These are phyloP conservation scores for Fusarium subglutinans DNA, from an alignment of 2,329 filamentous ascomycete species.

Conservation along the genomic window DNA sequence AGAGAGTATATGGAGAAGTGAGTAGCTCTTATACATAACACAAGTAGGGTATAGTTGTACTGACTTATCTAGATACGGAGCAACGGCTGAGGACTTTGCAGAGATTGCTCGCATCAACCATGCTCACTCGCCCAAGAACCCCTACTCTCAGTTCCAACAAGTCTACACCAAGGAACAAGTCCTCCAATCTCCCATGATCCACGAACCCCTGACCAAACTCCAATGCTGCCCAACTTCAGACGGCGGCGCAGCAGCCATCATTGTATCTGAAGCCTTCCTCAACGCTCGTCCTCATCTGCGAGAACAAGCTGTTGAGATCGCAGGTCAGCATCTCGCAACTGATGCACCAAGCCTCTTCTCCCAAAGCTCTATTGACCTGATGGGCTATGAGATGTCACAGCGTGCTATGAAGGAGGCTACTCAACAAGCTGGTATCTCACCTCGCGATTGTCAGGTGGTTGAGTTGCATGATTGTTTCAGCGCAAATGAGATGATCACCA, in stretches of 20 bases:
- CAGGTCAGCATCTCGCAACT: conserved; percentile 87
- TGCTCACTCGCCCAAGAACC: conserved; percentile 88
- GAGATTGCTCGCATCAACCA: conserved; percentile 96
- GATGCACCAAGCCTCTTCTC: conserved; percentile 85
- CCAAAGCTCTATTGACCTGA: conserved; percentile 81
- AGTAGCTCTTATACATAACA: conserved; percentile 36
- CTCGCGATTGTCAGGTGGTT: conserved; percentile 80
- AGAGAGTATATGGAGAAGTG: conserved; percentile 94
- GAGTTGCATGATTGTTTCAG: conserved; percentile 98
- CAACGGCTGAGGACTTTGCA: conserved; percentile 85
- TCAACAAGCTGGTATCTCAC: conserved; percentile 73
- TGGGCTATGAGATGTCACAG: conserved; percentile 87
- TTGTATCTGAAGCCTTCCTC: conserved; percentile 90
- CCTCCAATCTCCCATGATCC: conserved; percentile 78
- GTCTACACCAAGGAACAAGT: conserved; percentile 91
- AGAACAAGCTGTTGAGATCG: conserved; percentile 85
- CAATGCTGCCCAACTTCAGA: conserved; percentile 98
- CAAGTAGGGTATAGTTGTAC: background rate
- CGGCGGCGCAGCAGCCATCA: conserved; percentile 85
- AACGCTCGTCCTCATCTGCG: conserved; percentile 84
- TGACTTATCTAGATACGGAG: conserved; percentile 73
- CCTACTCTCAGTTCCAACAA: conserved; percentile 96
- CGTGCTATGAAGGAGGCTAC: conserved; percentile 76
- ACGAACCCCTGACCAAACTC: conserved; percentile 92
- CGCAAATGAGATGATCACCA: conserved; percentile 89